phyloP scores from a whole-genome alignment of 164 flowering plant species.

The Kalanchoe fedtschenkoi region DNA sequence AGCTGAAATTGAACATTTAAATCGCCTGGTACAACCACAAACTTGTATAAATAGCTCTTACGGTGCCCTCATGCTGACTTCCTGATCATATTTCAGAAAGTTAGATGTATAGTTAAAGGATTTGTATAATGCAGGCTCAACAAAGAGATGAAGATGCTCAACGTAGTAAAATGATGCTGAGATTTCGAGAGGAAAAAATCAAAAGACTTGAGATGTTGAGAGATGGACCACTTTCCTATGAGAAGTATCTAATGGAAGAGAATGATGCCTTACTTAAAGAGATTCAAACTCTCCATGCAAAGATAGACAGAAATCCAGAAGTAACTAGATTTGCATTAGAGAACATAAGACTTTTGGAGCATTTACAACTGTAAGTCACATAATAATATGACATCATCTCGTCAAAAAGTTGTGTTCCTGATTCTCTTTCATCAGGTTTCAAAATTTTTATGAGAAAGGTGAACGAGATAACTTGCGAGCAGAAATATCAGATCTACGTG shows the following conservation, averaged over 20 bases:
- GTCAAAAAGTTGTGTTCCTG: slow-evolving; percentile 7
- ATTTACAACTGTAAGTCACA: slow-evolving; percentile 39
- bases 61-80: neutral
- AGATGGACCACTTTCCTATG: slow-evolving; percentile 37
- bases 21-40: slow-evolving; percentile 33
- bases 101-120: neutral
- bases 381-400: neutral
- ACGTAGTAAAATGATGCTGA: slow-evolving; percentile 40
- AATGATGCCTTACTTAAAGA: slow-evolving; percentile 49
- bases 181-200: slow-evolving; percentile 49
- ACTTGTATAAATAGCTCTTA: neutral
- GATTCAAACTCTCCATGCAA: slow-evolving; percentile 47
- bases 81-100: neutral
- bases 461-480: slow-evolving; percentile 50
- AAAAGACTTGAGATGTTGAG: slow-evolving; percentile 34
- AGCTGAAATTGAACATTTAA: slow-evolving; percentile 56
- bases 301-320: slow-evolving; percentile 51
- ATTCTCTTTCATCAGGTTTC: slow-evolving; percentile 31
- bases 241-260: slow-evolving; percentile 54
- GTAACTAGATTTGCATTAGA: slow-evolving; percentile 48
- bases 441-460: slow-evolving; percentile 53
- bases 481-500: slow-evolving; percentile 57
- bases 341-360: slow-evolving; percentile 52
- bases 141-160: slow-evolving; percentile 55
- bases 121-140: slow-evolving; percentile 20